Evolutionary conservation across 441 rosid species (phyloP), one percentile per base, ranked within the genome.

Genomic region (Pelargonium myrrhifolium): DNA sequence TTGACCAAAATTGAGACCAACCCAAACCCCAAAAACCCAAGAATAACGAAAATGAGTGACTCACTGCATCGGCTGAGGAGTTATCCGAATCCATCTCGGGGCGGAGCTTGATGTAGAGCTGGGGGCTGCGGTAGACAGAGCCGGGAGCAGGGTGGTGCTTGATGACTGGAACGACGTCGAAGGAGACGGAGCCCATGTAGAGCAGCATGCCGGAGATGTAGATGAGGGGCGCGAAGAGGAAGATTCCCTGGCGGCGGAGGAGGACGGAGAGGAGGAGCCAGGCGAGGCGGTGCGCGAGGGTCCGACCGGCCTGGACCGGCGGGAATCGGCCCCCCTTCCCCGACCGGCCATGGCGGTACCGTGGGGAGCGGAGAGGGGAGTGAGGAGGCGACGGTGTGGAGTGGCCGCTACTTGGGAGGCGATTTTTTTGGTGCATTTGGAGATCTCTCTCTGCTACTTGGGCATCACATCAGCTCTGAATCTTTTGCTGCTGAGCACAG

Each of bases 141-240:
- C 98, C 99, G 1, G 96, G 83, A 2, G 92, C 83, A 28, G 96
- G 85, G 9, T 79, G 81, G 26, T 84, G 90, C 35, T 67, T 76
- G 39, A 92, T 79, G 9, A 80, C 21, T 0, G 95, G 95, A 49
- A 78, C 91, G 20, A 82, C 87, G 65, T 92, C 97, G 76, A 95
- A 87, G 6, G 93, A 87, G 31, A 86, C 89, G 39, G 95, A 79
- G 62, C 97, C 96, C 96, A 94, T 88, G 77, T 87, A 89, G 43
- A 94, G 87, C 12, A 89, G 80, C 99, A 92, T 94, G 56, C 94
- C 92, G 11, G 98, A 86, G 64, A 94, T 89, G 76, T 89, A 92
- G 53, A 94, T 78, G 12, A 92, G 83, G 7, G 98, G 96, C 24
- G 92, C 93, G 81, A 94, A 89, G 18, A 92, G 82, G 79, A 94